Evolutionary conservation across 2,329 filamentous ascomycete species (phyloP), one percentile per base, ranked within the genome.

Genomic region (Colletotrichum camelliae): DNA sequence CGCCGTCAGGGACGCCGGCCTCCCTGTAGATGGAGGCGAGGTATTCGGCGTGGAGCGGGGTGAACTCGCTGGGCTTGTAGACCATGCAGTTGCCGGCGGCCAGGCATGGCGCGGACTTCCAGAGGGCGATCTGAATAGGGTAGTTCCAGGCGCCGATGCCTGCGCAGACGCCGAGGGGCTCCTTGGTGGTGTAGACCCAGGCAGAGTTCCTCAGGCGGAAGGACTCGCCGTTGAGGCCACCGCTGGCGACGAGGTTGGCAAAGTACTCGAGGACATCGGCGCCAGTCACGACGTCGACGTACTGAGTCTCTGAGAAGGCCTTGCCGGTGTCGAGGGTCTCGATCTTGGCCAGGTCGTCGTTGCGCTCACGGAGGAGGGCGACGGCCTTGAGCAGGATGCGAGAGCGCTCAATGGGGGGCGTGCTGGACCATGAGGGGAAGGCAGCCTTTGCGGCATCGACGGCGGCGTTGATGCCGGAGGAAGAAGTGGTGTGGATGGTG

Each of bases 141-240:
- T 97, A 97, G 85, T 97, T 97, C 95, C 95, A 97, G 16, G 95
- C 95, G 71, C 95, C 95, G 79, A 97, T 97, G 73, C 94, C 95
- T 16, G 91, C 95, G 83, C 95, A 97, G 16, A 97, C 95, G 31
- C 95, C 95, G 21, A 97, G 87, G 7, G 95, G 90, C 79, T 95
- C 94, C 83, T 97, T 96, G 81, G 92, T 93, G 13, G 94, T 96
- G 84, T 96, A 95, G 48, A 97, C 92, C 91, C 93, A 96, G 5
- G 95, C 95, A 79, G 95, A 93, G 67, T 92, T 88, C 52, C 95
- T 90, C 57, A 97, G 88, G 72, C 93, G 91, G 64, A 93, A 93
- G 24, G 94, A 94, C 84, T 96, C 94, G 74, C 95, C 95, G 80
- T 96, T 96, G 77, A 96, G 86, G 24, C 95, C 94, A 70, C 94